Conservation (phyloP, 116 monocot species). For the Trichopus zeylanicus region DNA sequence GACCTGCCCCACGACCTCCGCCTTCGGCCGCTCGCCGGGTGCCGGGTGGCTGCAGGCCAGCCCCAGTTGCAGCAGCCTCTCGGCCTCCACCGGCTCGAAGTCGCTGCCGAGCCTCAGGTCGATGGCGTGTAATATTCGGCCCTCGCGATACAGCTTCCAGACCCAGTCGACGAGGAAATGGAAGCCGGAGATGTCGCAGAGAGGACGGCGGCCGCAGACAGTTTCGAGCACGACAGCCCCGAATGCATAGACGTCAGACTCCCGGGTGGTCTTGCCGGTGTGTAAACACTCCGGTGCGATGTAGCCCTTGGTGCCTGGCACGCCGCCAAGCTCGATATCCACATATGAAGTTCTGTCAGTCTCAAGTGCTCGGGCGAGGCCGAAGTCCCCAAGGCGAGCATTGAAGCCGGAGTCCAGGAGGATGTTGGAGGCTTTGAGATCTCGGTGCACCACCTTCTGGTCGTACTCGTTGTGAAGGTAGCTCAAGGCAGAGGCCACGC, state of each 20-base stretch:
- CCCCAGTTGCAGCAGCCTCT: constrained; percentile 58
- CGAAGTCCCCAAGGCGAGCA: constrained; percentile 90
- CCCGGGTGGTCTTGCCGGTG: constrained; percentile 62
- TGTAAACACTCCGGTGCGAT: constrained; percentile 90
- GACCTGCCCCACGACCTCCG: constrained; percentile 40
- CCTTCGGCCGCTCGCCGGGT: constrained; percentile 52
- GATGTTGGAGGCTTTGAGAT: constrained; percentile 81
- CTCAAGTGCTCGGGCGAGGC: constrained; percentile 78
- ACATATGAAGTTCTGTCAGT: constrained; percentile 52
- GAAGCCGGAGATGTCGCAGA: constrained; percentile 23
- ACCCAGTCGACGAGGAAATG: constrained; percentile 62
- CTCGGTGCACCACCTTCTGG: constrained; percentile 70
- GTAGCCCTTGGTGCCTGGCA: constrained; percentile 79
- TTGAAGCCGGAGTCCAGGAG: constrained; percentile 70
- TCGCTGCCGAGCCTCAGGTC: constrained; percentile 26
- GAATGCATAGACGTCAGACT: constrained; percentile 80
- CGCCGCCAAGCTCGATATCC: constrained; percentile 38
- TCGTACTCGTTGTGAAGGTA: constrained; percentile 91
- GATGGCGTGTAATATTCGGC: constrained; percentile 41
- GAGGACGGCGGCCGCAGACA: constrained; percentile 60
- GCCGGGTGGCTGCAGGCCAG: constrained; percentile 72
- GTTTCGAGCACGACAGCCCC: constrained; percentile 71
- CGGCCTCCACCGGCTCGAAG: constrained; percentile 30
- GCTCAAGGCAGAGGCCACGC: constrained; percentile 59
- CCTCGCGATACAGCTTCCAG: constrained; percentile 60